Base-by-base conservation (phyloP, 768 basidiomycete species). In the Termitomyces eurrhizus region DNA sequence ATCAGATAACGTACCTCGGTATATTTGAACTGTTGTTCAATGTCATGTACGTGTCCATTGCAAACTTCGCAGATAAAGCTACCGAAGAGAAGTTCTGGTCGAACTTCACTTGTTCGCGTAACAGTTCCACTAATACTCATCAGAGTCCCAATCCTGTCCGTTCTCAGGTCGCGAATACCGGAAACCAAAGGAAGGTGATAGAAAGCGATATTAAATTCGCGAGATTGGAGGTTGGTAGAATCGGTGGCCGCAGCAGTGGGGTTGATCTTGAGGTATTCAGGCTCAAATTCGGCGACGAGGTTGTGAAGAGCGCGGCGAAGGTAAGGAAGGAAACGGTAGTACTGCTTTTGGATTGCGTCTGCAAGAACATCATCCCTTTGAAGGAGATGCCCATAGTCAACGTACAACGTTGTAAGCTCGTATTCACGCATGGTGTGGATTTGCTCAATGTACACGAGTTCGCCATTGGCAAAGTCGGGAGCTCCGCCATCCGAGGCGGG, bases 21-120 rank as follows among this genome's bases (percentile, higher is more conserved):
- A 72, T 98, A 98, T 72, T 98, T 99, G 83, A 99, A 99, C 71
- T 99, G 97, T 71, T 99, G 97, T 70, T 99, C 97, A 52, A 99
- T 88, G 69, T 98, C 96, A 57, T 89, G 85, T 29, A 98, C 89
- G 12, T 89, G 78, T 35, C 90, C 92, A 50, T 85, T 83, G 69
- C 97, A 99, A 46, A 89, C 83, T 73, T 93, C 90, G 67, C 97
- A 99, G 51, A 89, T 85, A 72, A 97, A 99, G 60, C 92, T 95
- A 21, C 96, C 97, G 67, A 83, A 95, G 21, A 98, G 79, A 52
- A 99, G 75, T 74, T 98, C 97, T 2, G 97, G 97, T 35, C 97
- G 81, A 49, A 99, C 97, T 77, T 99, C 97, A 66, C 92, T 95
- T 3, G 97, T 99, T 56, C 97, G 83, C 1, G 97, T 98, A 41